These are phyloP conservation scores for Clonostachys sp. DNA, from an alignment of 2,329 filamentous ascomycete species.

Conservation along the genomic window DNA sequence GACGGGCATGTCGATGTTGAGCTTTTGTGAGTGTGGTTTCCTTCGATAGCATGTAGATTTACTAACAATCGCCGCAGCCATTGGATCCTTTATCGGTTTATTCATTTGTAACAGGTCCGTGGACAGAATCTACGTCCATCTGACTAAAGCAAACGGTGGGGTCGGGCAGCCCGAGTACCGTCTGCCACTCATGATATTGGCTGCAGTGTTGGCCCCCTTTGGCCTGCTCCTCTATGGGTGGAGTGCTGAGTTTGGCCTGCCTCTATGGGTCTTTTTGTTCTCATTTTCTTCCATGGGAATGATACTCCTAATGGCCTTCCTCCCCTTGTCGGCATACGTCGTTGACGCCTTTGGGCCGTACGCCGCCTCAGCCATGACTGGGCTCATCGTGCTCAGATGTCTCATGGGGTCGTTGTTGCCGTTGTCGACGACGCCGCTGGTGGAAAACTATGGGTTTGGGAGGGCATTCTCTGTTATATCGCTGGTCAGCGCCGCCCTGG, in stretches of 20 bases:
- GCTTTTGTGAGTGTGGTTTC: not conserved
- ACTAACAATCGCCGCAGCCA: slow-evolving; percentile 20
- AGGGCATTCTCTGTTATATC: slow-evolving; percentile 43
- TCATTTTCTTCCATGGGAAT: slow-evolving; percentile 38
- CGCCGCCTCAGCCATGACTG: slow-evolving; percentile 52
- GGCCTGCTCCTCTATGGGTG: slow-evolving; percentile 44
- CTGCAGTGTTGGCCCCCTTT: slow-evolving; percentile 38
- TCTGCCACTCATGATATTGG: slow-evolving; percentile 45
- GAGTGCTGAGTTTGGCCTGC: slow-evolving; percentile 35
- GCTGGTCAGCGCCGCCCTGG: slow-evolving; percentile 30
- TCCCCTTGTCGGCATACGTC: slow-evolving; percentile 50
- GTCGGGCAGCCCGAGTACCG: slow-evolving; percentile 47
- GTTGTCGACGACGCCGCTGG: slow-evolving; percentile 40
- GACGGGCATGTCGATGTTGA: slow-evolving; percentile 27
- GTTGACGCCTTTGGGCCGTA: slow-evolving; percentile 53
- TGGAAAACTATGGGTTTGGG: slow-evolving; percentile 43
- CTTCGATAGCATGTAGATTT: not conserved
- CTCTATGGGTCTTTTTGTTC: slow-evolving; percentile 35
- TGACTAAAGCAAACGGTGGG: slow-evolving; percentile 25
- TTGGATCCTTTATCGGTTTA: slow-evolving; percentile 42
- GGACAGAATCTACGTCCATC: slow-evolving; percentile 47
- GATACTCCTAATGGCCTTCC: slow-evolving; percentile 35
- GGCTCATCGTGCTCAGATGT: slow-evolving; percentile 49
- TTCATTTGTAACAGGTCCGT: slow-evolving; percentile 43
- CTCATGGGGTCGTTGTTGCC: slow-evolving; percentile 54